phyloP scores from a whole-genome alignment of 768 basidiomycete species.

The Phanerodontia chrysosporium region DNA sequence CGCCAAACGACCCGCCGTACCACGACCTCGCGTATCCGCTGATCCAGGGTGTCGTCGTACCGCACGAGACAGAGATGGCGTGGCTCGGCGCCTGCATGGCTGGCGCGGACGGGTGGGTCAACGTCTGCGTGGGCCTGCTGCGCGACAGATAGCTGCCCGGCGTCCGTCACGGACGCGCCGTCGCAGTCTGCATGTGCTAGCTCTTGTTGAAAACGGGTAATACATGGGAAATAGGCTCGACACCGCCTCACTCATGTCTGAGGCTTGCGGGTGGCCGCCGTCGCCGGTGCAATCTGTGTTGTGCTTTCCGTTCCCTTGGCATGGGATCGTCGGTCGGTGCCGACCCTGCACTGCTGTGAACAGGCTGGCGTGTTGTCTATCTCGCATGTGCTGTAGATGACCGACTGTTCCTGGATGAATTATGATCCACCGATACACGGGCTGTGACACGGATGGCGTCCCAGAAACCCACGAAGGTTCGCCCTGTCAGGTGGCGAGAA shows the following conservation, averaged over 20 bases:
- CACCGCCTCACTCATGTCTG: neutral
- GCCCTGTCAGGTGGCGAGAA: neutral
- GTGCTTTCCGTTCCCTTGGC: neutral
- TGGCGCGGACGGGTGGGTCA: conserved; percentile 95
- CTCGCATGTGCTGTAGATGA: neutral
- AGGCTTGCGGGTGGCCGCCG: neutral
- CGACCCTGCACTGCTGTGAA: neutral
- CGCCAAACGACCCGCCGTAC: conserved; percentile 18
- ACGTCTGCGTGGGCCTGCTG: conserved; percentile 68
- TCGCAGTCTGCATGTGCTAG: neutral
- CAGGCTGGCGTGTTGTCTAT: neutral
- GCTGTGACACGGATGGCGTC: neutral
- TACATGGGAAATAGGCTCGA: neutral
- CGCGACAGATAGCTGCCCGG: neutral
- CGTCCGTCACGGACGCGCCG: neutral
- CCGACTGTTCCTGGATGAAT: neutral
- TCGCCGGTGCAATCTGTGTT: neutral
- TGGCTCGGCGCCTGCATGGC: conserved; percentile 92
- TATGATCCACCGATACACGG: neutral
- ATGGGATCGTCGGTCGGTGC: neutral
- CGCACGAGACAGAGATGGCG: conserved; percentile 84
- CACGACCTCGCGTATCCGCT: conserved; percentile 67
- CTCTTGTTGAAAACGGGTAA: neutral
- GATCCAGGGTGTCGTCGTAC: conserved; percentile 80
- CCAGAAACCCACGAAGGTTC: neutral